A percentile compares a stretch with the other conserved stretches of the same genome.
phyloP scores from a whole-genome alignment of 225 moss, liverwort and hornwort genomes.

The Physcomitrium patens region DNA sequence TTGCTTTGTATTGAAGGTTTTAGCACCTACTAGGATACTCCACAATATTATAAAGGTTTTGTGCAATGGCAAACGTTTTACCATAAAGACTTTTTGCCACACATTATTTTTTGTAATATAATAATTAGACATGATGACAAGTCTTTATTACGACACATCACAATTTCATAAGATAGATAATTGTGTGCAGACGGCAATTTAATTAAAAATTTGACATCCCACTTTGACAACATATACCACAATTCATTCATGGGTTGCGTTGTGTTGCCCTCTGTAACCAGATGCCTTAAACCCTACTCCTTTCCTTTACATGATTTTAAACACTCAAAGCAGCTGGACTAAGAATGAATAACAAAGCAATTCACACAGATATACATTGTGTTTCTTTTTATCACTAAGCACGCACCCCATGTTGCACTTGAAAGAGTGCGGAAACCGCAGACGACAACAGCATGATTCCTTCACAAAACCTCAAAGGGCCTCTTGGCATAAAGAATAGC shows the following conservation, averaged over 20 bases:
- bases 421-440: conserved; percentile 10
- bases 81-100: too few species aligned
- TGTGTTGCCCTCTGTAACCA: conserved; percentile 8
- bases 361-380: conserved; percentile 37
- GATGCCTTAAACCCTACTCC: conserved; percentile 7
- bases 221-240: conserved; percentile 23
- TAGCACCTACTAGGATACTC: too few species aligned
- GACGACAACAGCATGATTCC: conserved; percentile 2
- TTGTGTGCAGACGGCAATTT: conserved; percentile 1
- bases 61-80: too few species aligned
- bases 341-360: conserved; percentile 25
- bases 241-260: conserved; percentile 9
- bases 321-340: conserved; percentile 15
- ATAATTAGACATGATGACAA: too few species aligned
- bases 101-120: too few species aligned
- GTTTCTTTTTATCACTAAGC: conserved; percentile 17
- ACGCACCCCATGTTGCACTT: conserved; percentile 24
- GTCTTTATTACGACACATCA: too few species aligned
- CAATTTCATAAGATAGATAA: conserved; percentile 23
- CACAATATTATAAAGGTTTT: too few species aligned
- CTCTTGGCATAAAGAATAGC: conserved; percentile 8
- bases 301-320: conserved; percentile 22
- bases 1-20: too few species aligned
- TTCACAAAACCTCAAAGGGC: not conserved
- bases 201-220: not conserved